Evolutionary conservation across 495 filamentous ascomycete species (phyloP), one percentile per base, ranked within the genome.

Genomic region (Penicillium crystallinum): DNA sequence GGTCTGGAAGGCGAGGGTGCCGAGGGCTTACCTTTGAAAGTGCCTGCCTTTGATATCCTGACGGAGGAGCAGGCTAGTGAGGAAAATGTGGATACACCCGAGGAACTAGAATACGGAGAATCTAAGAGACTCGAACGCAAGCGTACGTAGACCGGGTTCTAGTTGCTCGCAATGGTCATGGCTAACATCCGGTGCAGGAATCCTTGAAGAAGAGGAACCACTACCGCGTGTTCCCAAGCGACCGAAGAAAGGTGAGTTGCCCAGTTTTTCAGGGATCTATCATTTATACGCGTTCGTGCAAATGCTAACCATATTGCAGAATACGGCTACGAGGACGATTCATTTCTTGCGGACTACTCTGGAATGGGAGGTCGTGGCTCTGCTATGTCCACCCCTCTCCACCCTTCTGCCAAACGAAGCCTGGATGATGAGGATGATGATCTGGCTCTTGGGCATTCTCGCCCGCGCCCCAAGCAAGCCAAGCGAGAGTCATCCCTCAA

Each of bases 11-110:
- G 75, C 35, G 74, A 81, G 48, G 76, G 62, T 68, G 83, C 71
- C 68, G 84, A 67, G 50, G 87, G 71, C 52, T 77, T 77, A 68
- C 90, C 76, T 71, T 83, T 82, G 75, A 96, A 91, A 58, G 88
- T 96, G 8, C 93, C 93, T 8, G 66, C 76, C 4, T 87, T 97
- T 65, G 83, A 87, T 38, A 78, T 81, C 61, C 76, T 98, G 70
- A 88, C 82, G 0, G 72, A 84, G 34, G 88, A 89, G 22, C 81
- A 95, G 61, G 88, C 87, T 40, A 84, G 80, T 7, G 66, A 76
- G 23, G 93, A 98, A 70, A 97, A 98, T 59, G 81, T 92, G n/a
- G 93, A 98, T 64, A 86, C 91, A 0, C 76, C 79, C 12, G 87
- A 89, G 37, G 93, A 98, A 68, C 74, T 87, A 41, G 84, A 87